Percentiles rank a stretch among this genome's conserved stretches.
Conservation (phyloP, 768 basidiomycete genomes). For the Mrakia blollopis region DNA sequence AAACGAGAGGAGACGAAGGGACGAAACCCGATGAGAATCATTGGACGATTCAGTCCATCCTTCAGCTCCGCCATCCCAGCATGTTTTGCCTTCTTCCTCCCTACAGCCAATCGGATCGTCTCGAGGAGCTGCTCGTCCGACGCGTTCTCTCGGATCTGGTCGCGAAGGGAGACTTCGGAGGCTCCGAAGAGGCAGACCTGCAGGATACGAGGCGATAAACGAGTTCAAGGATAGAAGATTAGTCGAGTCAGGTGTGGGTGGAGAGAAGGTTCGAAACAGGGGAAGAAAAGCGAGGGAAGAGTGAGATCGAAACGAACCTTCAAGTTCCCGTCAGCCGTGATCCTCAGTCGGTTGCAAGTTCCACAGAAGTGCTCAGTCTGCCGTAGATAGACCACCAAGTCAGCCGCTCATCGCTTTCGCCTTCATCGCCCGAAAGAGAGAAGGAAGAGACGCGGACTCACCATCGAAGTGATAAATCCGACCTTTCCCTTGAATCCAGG, state of each 20-base stretch:
- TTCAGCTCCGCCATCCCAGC: slow-evolving; percentile 63
- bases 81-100: slow-evolving; percentile 71
- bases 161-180: slow-evolving; percentile 74
- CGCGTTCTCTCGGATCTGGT: slow-evolving; percentile 60
- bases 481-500: slow-evolving; percentile 62
- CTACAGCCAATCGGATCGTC: slow-evolving; percentile 58
- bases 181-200: slow-evolving; percentile 85
- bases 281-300: neutral
- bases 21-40: slow-evolving; percentile 78
- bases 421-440: neutral
- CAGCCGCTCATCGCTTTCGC: too few relatives aligned
- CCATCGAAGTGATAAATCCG: slow-evolving; percentile 66
- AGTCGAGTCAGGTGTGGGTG: neutral
- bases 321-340: slow-evolving; percentile 87
- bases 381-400: slow-evolving; percentile 34
- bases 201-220: neutral
- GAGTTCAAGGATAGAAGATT: neutral
- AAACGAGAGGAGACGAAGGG: neutral
- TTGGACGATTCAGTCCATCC: slow-evolving; percentile 62
- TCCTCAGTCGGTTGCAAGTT: slow-evolving; percentile 72
- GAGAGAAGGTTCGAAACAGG: neutral
- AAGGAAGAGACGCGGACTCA: slow-evolving; percentile 1
- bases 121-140: slow-evolving; percentile 51
- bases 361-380: slow-evolving; percentile 87
- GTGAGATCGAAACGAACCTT: slow-evolving; percentile 52